These are phyloP conservation scores for Sclerotinia subarctica DNA, from an alignment of 2,329 filamentous ascomycete genomes.

Conservation along the genomic window DNA sequence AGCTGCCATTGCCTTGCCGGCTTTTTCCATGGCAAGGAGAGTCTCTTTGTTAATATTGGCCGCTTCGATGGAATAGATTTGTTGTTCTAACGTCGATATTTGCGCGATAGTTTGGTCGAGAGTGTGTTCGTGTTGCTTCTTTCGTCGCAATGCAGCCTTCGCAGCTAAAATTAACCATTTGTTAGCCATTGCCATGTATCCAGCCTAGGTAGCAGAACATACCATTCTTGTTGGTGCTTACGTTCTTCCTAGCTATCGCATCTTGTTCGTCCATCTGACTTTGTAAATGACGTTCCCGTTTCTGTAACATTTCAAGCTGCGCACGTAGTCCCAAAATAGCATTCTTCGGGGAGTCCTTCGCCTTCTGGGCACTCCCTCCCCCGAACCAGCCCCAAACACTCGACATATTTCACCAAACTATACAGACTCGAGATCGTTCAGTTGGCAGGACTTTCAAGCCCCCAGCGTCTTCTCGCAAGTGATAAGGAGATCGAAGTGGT, in stretches of 20 bases:
- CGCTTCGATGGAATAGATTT: conserved; percentile 95
- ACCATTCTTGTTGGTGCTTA: conserved; percentile 89
- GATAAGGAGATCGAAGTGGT: not conserved
- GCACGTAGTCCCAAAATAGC: conserved; percentile 84
- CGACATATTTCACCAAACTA: conserved; percentile 49
- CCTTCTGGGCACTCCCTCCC: conserved; percentile 74
- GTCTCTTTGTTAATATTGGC: conserved; percentile 99
- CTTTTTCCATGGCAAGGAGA: conserved; percentile 87
- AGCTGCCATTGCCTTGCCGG: conserved; percentile 83
- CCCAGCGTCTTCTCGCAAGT: conserved; percentile 10
- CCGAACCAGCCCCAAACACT: conserved; percentile 89
- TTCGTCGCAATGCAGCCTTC: conserved; percentile 83
- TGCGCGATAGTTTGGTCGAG: conserved; percentile 87
- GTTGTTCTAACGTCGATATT: conserved; percentile 87
- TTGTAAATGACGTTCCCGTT: conserved; percentile 87
- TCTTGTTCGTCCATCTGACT: conserved; percentile 94
- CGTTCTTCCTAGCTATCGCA: conserved; percentile 80
- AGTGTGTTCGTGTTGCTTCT: conserved; percentile 90
- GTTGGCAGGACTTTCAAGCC: conserved; percentile 17
- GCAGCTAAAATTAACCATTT: conserved; percentile 58
- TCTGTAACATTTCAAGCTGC: conserved; percentile 96
- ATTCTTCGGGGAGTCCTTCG: conserved; percentile 94
- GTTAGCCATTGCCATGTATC: conserved; percentile 5
- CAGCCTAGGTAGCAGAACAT: conserved; percentile 39
- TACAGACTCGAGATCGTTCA: conserved; percentile 21